phyloP scores from a whole-genome alignment of 805 yeast species.

The Tetrapisispora iriomotensis region DNA sequence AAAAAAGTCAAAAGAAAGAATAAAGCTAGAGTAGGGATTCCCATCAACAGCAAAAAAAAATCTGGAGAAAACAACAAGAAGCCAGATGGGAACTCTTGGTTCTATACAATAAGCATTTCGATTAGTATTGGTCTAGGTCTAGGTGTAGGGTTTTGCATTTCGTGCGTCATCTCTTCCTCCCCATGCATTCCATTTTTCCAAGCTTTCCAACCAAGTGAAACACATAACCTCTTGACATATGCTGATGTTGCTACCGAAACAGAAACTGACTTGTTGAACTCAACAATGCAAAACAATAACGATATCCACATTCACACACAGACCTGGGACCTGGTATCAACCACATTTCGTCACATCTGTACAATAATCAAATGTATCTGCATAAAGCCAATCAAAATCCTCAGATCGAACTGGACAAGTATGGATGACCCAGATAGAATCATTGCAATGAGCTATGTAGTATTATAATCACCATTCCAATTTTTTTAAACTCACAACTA shows the following conservation, averaged over 20 bases:
- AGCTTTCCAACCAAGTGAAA: neutral
- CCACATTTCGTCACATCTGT: neutral
- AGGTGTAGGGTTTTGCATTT: slow-evolving; percentile 24
- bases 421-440: slow-evolving; percentile 1
- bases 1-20: neutral
- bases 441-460: slow-evolving; percentile 4
- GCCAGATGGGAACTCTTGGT: slow-evolving; percentile 1
- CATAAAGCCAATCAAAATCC: neutral
- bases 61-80: neutral
- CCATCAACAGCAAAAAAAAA: neutral
- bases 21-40: neutral
- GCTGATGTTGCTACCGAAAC: neutral
- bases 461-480: too few species aligned
- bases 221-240: neutral
- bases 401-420: neutral
- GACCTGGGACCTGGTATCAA: neutral
- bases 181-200: neutral
- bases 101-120: slow-evolving; percentile 23
- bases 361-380: neutral
- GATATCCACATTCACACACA: neutral
- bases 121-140: slow-evolving; percentile 19
- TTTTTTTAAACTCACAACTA: too few species aligned
- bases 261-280: neutral
- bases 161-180: slow-evolving; percentile 12
- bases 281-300: neutral